Evolutionary conservation across 73 alveolate species (phyloP).

Genomic region (Uronychia setigera): DNA sequence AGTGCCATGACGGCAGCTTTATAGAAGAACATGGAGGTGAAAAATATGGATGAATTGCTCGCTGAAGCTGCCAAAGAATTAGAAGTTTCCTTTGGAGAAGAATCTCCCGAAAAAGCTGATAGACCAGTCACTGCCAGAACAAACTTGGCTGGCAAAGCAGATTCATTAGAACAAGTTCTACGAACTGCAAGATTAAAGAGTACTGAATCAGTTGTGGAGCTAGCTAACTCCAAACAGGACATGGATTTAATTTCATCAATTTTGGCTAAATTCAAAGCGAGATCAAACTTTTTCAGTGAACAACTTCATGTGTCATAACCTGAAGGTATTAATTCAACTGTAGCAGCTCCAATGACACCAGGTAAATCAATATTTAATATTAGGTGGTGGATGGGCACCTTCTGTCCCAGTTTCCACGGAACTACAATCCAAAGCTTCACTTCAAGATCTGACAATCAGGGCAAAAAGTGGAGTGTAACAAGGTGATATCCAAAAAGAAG

Average conservation of each 20-base stretch:
- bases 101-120: not conserved
- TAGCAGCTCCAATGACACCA: constrained; percentile 97
- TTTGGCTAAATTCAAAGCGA: not conserved
- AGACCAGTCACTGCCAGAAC: not conserved
- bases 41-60: not conserved
- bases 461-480: constrained; percentile 98
- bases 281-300: constrained; percentile 79
- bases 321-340: constrained; percentile 94
- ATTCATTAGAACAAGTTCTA: not conserved
- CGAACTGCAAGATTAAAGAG: not conserved
- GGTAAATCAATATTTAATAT: constrained; percentile 13
- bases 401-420: constrained; percentile 93
- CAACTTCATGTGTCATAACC: constrained; percentile 97
- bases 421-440: constrained; percentile 74
- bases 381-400: constrained; percentile 98
- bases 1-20: not conserved
- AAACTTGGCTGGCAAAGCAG: not conserved
- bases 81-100: not conserved
- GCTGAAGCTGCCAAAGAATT: not conserved
- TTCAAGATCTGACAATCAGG: constrained; percentile 94
- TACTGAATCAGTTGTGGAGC: not conserved
- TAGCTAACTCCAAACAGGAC: not conserved
- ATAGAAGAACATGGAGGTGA: not conserved
- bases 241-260: not conserved
- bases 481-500: constrained; percentile 97